Conservation (phyloP, 352 stramenopile species). For the Phytophthora sojae region DNA sequence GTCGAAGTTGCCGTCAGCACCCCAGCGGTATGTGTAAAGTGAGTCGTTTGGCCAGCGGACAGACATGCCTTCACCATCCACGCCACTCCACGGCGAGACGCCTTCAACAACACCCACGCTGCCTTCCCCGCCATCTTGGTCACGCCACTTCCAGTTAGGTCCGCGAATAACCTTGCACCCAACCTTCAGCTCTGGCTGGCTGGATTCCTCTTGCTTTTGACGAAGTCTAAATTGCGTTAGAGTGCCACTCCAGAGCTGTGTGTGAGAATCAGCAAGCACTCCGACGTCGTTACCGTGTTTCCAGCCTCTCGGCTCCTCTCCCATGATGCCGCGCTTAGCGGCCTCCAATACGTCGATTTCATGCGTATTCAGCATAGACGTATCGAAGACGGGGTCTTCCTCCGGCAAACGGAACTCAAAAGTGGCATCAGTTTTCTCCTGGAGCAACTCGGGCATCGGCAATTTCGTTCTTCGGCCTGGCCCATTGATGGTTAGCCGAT, state of each 20-base stretch:
- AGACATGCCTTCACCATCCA: conserved; percentile 91
- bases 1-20: conserved; percentile 89
- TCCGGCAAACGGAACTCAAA: conserved; percentile 81
- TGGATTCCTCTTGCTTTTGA: conserved; percentile 51
- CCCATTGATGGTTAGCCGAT: conserved; percentile 56
- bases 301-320: conserved; percentile 65
- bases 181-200: conserved; percentile 71
- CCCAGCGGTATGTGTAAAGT: conserved; percentile 90
- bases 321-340: conserved; percentile 75
- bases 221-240: conserved; percentile 75
- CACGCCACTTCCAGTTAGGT: conserved; percentile 91
- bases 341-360: conserved; percentile 71
- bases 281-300: conserved; percentile 79
- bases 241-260: conserved; percentile 80
- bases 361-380: conserved; percentile 53
- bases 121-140: conserved; percentile 89
- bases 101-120: conserved; percentile 85
- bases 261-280: conserved; percentile 70
- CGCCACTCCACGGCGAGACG: conserved; percentile 88
- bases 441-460: conserved; percentile 35
- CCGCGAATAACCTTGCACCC: conserved; percentile 91
- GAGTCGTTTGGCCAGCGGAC: conserved; percentile 91
- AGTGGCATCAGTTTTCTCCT: conserved; percentile 43
- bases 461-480: conserved; percentile 37
- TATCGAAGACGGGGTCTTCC: conserved; percentile 67